Base-by-base conservation (phyloP, 83 land plant species). In the Diphasiastrum complanatum region DNA sequence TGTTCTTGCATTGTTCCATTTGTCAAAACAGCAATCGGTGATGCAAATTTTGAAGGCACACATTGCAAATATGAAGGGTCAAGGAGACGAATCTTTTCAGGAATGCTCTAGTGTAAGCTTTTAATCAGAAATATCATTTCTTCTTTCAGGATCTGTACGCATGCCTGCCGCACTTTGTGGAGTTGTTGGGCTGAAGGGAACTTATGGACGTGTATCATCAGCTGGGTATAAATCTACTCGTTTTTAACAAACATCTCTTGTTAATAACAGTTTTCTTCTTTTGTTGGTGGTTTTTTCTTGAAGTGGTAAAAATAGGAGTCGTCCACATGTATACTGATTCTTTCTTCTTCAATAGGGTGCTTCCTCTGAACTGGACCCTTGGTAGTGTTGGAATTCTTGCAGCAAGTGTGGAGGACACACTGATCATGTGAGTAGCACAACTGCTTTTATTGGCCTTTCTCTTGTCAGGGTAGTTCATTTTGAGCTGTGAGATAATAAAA, bases 81-180 rank as follows among this genome's bases (percentile, higher is more conserved):
- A 14, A 0, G 1, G n/a, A 41, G 45, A 41, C 18, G 12, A 18
- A 41, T 41, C n/a, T 1, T 14, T 1, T 14, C 45, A 14, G n/a
- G n/a, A 41, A 1, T 41, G 12, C 12, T 41, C 18, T 14, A 41
- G n/a, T 41, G 45, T 41, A 41, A 18, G n/a, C n/a, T n/a, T n/a
- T n/a, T n/a, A n/a, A n/a, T n/a, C n/a, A n/a, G n/a, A n/a, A n/a
- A n/a, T n/a, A 41, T 41, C 45, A 14, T 33, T 6, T 55, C 59
- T 55, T n/a, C 6, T 32, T 46, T 5, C 50, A 90, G 97, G 97
- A 19, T 91, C 97, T 16, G 95, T 91, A 25, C 64, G 95, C 23
- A 77, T 87, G 79, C 97, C 97, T 38, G 86, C 95, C 48, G 82
- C 87, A 32, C 70, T 91, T 1, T 91, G 97, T 66, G 97, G 97